Base-by-base conservation (phyloP, 2,329 filamentous ascomycete species). In the Celoporthe dispersa region DNA sequence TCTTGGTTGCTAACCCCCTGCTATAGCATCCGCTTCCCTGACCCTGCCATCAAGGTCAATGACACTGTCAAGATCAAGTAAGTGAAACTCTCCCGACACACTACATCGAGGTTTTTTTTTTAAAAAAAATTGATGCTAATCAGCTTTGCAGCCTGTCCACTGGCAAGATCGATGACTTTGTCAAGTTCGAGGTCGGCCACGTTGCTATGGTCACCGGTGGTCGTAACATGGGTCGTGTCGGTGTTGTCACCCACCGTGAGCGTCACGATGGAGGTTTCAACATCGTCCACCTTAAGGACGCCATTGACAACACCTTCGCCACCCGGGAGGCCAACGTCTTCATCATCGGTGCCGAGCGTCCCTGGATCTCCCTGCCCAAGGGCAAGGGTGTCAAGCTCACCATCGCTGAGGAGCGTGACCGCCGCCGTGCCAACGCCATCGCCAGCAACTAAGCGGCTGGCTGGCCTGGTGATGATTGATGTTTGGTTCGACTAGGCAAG, bases 171-270 rank as follows among this genome's bases (percentile, higher is more conserved):
- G 86, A 88, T 79, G 96, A 99, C 87, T 98, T 92, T 87, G 94
- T 98, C 90, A 93, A 92, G 87, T 99, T 99, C 87, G 96, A 99
- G 85, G 98, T 94, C 81, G 96, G 95, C 86, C 92, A 94, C 83
- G 94, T 99, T 79, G 94, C 92, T 85, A 99, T 99, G 95, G 92
- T 92, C 81, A 99, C 96, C 79, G 96, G 96, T 91, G 96, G 96
- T 91, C 96, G 95, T 84, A 99, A 99, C 94, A 99, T 98, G 95
- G 96, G 96, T 84, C 96, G 96, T 95, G 95, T 99, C 82, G 96
- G 96, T 92, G 95, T 98, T 84, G 97, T 99, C 88, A 98, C 96
- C 80, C 94, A 99, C 91, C 95, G 96, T 89, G 96, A 99, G 91
- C 94, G 96, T 81, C 96, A 99, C 90, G 96, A 99, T 80, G 96